Conservation (phyloP, 768 basidiomycete species). For the Suillus brevipes region DNA sequence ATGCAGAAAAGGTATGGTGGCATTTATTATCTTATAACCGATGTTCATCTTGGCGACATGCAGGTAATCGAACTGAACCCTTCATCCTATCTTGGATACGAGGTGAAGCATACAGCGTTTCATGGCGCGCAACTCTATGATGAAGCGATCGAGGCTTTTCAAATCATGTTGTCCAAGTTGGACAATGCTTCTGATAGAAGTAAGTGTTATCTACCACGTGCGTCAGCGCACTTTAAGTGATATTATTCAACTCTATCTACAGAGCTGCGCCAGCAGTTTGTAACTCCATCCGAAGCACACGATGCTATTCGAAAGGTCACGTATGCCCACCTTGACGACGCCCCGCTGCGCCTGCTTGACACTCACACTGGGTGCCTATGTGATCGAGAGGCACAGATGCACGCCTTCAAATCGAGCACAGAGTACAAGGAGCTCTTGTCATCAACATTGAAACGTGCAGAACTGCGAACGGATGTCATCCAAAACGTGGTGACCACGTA, state of each 20-base stretch:
- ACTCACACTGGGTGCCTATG: background rate
- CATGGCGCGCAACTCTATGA: background rate
- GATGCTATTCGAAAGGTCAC: background rate
- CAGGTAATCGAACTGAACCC: background rate
- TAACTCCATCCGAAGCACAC: background rate
- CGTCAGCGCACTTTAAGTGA: background rate
- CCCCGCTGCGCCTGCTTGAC: background rate
- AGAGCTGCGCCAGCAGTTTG: background rate
- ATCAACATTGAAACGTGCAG: background rate
- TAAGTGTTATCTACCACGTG: background rate
- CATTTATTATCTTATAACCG: background rate
- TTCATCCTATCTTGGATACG: background rate
- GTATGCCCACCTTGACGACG: background rate
- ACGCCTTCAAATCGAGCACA: background rate
- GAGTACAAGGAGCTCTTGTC: conserved; percentile 3
- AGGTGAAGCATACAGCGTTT: background rate
- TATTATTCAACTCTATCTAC: background rate
- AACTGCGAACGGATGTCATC: background rate
- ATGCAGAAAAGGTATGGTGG: background rate
- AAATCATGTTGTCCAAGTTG: background rate
- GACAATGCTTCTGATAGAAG: background rate
- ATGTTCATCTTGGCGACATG: background rate
- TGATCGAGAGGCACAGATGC: background rate
- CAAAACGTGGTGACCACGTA: background rate
- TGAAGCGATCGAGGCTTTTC: background rate